phyloP scores from a whole-genome alignment of 2,329 filamentous ascomycete species.

The Stachybotrys echinatus region DNA sequence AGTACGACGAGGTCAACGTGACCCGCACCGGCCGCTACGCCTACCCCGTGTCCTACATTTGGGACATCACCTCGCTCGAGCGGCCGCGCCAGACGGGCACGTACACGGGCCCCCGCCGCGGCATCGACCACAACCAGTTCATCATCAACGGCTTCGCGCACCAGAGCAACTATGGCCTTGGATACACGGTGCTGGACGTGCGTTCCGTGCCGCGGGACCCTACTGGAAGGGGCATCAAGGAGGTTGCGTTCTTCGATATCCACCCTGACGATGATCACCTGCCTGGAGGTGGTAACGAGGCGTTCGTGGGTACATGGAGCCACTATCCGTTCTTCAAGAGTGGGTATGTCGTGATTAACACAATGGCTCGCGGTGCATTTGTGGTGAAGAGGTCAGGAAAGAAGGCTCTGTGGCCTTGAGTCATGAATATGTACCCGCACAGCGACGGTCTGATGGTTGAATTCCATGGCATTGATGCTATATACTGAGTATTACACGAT shows the following conservation, averaged over 20 bases:
- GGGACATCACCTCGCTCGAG: slow-evolving; percentile 37
- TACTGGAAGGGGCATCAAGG: slow-evolving; percentile 32
- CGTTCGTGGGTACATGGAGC: slow-evolving; percentile 36
- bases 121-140: slow-evolving; percentile 42
- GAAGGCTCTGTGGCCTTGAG: not conserved
- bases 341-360: slow-evolving; percentile 36
- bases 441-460: too few relatives aligned
- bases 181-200: slow-evolving; percentile 30
- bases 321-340: slow-evolving; percentile 37
- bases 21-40: slow-evolving; percentile 32
- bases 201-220: slow-evolving; percentile 22
- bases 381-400: slow-evolving; percentile 20
- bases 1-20: slow-evolving; percentile 39
- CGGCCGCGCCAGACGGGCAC: slow-evolving; percentile 34
- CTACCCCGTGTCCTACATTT: slow-evolving; percentile 43
- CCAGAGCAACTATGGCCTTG: slow-evolving; percentile 40
- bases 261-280: slow-evolving; percentile 40
- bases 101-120: slow-evolving; percentile 27
- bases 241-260: slow-evolving; percentile 41
- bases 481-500: too few relatives aligned
- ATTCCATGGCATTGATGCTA: too few relatives aligned
- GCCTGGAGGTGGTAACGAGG: slow-evolving; percentile 26
- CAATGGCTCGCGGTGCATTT: slow-evolving; percentile 35
- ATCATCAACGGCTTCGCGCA: slow-evolving; percentile 33
- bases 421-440: too few relatives aligned